Conservation (phyloP, 208 protist species). For the Acanthamoeba healyi region DNA sequence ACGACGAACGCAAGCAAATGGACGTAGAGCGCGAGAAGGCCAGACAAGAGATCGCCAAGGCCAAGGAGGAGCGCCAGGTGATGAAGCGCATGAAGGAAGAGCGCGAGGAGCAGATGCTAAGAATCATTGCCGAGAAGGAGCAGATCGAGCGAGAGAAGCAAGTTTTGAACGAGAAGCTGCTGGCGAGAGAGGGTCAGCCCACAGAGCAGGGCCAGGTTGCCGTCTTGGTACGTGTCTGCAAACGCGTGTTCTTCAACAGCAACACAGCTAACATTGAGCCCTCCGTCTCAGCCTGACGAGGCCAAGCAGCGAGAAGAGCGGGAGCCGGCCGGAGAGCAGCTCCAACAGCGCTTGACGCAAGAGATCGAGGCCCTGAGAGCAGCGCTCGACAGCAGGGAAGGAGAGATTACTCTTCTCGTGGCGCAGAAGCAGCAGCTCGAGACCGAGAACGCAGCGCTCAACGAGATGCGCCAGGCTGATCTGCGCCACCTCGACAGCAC, state of each 20-base stretch:
- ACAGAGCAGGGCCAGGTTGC: neutral
- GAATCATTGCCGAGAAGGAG: neutral
- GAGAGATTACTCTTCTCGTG: neutral
- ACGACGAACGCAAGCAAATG: conserved; percentile 11
- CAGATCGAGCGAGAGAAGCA: neutral
- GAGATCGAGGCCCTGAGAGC: neutral
- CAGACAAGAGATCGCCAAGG: neutral
- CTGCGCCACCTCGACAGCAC: neutral
- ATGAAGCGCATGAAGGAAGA: conserved; percentile 59
- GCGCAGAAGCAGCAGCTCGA: conserved; percentile 2
- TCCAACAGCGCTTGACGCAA: neutral
- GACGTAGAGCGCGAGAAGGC: neutral
- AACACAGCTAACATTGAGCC: no score
- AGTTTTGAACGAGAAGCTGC: neutral
- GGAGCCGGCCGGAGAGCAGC: neutral
- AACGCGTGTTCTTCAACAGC: no score
- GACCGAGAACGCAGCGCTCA: neutral
- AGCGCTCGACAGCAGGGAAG: neutral
- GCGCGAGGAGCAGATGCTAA: neutral
- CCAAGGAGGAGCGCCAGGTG: conserved; percentile 33
- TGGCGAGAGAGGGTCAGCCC: neutral
- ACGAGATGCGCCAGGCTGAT: conserved; percentile 2
- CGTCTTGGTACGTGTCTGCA: neutral
- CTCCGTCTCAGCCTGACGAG: no score
- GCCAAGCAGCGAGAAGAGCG: neutral